These are phyloP conservation scores for Pinus taeda DNA, from an alignment of 75 land plant species.

Conservation along the genomic window DNA sequence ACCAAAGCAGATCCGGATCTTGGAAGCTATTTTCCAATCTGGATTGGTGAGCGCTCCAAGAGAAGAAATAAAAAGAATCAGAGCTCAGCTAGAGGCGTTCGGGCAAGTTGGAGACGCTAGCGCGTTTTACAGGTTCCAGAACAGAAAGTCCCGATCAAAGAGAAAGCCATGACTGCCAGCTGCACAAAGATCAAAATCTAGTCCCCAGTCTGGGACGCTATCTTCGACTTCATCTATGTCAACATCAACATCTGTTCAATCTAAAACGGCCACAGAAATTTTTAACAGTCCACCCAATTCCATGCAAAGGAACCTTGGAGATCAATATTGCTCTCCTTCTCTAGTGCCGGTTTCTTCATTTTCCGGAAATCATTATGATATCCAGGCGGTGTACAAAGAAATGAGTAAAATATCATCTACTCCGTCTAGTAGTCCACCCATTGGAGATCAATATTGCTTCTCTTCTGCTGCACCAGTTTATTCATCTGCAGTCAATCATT, in stretches of 20 bases:
- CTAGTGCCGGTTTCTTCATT: constrained; percentile 6
- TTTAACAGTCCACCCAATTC: too few species aligned
- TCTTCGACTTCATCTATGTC: too few species aligned
- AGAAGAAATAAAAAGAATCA: constrained; percentile 56
- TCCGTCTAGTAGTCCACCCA: too few species aligned
- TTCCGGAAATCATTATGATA: too few species aligned
- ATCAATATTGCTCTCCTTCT: constrained; percentile 6
- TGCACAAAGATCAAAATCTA: neutral
- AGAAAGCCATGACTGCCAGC: constrained; percentile 58
- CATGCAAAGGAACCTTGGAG: neutral
- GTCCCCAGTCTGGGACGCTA: too few species aligned
- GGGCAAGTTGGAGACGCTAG: constrained; percentile 70
- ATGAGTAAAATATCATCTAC: too few species aligned
- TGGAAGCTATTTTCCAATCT: constrained; percentile 65
- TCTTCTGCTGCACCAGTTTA: too few species aligned
- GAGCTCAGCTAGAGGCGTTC: constrained; percentile 52
- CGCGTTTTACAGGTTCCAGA: constrained; percentile 86
- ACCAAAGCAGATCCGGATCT: constrained; percentile 63
- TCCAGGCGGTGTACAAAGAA: too few species aligned
- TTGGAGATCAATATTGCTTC: too few species aligned
- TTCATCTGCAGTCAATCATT: too few species aligned
- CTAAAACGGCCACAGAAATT: too few species aligned
- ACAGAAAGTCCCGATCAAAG: constrained; percentile 63
- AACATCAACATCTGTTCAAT: too few species aligned
- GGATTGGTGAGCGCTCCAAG: constrained; percentile 63